Evolutionary conservation across 176 grass and related monocot genomes (phyloP).

Genomic region (Cenchrus americanus): DNA sequence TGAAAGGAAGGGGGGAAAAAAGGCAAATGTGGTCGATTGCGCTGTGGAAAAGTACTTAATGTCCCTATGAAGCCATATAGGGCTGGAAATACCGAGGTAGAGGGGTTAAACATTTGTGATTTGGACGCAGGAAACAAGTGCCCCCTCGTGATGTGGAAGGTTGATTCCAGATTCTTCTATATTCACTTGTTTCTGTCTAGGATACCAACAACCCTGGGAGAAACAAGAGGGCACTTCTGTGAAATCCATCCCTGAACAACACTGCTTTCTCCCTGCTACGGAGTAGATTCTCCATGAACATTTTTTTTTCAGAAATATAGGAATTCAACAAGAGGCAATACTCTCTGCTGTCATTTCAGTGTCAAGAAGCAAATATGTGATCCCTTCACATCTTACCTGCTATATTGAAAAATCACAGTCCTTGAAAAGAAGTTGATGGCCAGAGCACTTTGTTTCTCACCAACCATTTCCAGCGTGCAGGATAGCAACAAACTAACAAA

Average conservation of each 20-base stretch:
- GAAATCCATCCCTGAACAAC: not conserved
- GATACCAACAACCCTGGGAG: slow-evolving; percentile 17
- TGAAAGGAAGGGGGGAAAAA: not conserved
- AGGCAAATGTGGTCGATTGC: not conserved
- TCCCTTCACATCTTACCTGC: not conserved
- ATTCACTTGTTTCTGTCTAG: slow-evolving; percentile 3
- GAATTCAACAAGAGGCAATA: not conserved
- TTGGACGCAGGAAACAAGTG: slow-evolving; percentile 21
- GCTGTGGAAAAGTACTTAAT: slow-evolving; percentile 39
- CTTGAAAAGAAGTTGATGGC: slow-evolving; percentile 1
- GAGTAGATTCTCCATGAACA: not conserved
- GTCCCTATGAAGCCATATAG: not conserved
- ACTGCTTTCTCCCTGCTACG: not conserved
- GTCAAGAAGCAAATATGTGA: too few relatives aligned
- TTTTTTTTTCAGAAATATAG: not conserved
- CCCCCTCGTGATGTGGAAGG: slow-evolving; percentile 26
- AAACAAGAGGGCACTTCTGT: slow-evolving; percentile 1
- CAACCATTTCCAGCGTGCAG: slow-evolving; percentile 41
- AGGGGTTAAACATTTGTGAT: slow-evolving; percentile 6
- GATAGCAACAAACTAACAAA: slow-evolving; percentile 46
- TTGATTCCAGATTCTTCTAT: not conserved
- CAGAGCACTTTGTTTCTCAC: slow-evolving; percentile 24
- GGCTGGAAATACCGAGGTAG: not conserved
- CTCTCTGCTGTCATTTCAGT: not conserved
- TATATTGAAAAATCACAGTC: not conserved